These are phyloP conservation scores for Kalmusia sp. DNA, from an alignment of 2,329 filamentous ascomycete genomes.

Conservation along the genomic window DNA sequence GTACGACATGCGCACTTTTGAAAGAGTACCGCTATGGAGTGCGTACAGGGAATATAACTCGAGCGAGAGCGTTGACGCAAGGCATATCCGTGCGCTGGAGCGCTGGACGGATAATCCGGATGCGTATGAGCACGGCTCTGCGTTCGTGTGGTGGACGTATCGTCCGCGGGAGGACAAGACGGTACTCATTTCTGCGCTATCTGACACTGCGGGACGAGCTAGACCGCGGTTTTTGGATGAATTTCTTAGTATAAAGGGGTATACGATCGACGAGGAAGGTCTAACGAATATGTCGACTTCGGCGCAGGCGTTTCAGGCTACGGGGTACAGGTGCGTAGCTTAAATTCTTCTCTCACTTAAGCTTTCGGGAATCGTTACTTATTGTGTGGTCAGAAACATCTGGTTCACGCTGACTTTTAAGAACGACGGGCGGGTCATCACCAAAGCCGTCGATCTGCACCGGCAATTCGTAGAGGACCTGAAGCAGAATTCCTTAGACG, in stretches of 20 bases:
- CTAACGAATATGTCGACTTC: too few relatives aligned
- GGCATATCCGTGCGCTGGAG: conserved; percentile 27
- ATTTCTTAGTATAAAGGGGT: conserved; percentile 29
- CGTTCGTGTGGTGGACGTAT: conserved; percentile 33
- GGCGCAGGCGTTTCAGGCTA: too few relatives aligned
- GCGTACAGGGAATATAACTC: conserved; percentile 20
- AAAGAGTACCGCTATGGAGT: conserved; percentile 33
- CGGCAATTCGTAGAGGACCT: conserved; percentile 26
- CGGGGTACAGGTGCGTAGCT: conserved; percentile 27
- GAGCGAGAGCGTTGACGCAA: conserved; percentile 20
- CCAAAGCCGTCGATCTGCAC: conserved; percentile 28
- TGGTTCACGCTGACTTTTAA: conserved; percentile 35
- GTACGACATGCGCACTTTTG: conserved; percentile 36
- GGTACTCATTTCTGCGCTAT: conserved; percentile 27
- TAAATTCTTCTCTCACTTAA: neutral
- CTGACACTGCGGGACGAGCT: conserved; percentile 26
- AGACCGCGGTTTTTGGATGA: conserved; percentile 27
- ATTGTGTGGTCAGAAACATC: conserved; percentile 16
- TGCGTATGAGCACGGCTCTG: conserved; percentile 29
- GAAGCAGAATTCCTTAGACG: conserved; percentile 16
- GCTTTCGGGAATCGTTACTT: neutral
- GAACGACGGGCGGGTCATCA: conserved; percentile 24
- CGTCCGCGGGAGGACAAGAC: conserved; percentile 20
- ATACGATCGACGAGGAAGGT: conserved; percentile 33
- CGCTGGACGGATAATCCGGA: conserved; percentile 31